These are phyloP conservation scores for Coemansia reversa DNA, from an alignment of 192 early-diverging fungal species.

Conservation along the genomic window DNA sequence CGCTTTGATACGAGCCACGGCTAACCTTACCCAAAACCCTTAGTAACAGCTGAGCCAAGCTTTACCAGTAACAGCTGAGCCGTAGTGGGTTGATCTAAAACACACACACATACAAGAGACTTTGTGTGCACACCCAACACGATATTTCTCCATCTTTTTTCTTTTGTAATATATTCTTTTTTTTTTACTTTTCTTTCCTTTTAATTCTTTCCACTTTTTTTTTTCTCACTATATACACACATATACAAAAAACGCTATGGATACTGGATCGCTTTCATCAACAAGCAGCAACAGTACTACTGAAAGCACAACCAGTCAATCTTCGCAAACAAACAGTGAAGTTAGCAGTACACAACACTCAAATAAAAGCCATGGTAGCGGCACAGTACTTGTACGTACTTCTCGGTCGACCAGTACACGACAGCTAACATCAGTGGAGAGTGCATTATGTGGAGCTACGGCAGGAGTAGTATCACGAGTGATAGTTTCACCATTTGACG, in stretches of 20 bases:
- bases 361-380: not conserved
- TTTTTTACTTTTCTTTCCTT: not conserved
- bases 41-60: not conserved
- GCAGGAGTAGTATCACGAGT: constrained; percentile 61
- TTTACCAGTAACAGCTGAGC: not conserved
- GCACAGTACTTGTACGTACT: constrained; percentile 28
- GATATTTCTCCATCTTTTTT: not conserved
- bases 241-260: not conserved
- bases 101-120: not conserved
- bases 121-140: not conserved
- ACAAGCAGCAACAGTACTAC: constrained; percentile 7
- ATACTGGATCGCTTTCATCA: not conserved
- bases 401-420: constrained; percentile 23
- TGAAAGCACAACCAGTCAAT: not conserved
- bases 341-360: not conserved
- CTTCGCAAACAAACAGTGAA: not conserved
- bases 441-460: constrained; percentile 42
- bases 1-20: too few relatives aligned
- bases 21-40: too few relatives aligned
- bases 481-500: constrained; percentile 88
- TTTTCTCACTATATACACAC: not conserved
- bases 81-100: not conserved
- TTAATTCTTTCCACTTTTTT: not conserved
- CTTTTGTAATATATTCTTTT: not conserved
- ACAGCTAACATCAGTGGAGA: constrained; percentile 32